A percentile compares a stretch with the other conserved stretches of the same genome.
phyloP scores from a whole-genome alignment of 345 rosid genomes.

The Clarkia xantiana region DNA sequence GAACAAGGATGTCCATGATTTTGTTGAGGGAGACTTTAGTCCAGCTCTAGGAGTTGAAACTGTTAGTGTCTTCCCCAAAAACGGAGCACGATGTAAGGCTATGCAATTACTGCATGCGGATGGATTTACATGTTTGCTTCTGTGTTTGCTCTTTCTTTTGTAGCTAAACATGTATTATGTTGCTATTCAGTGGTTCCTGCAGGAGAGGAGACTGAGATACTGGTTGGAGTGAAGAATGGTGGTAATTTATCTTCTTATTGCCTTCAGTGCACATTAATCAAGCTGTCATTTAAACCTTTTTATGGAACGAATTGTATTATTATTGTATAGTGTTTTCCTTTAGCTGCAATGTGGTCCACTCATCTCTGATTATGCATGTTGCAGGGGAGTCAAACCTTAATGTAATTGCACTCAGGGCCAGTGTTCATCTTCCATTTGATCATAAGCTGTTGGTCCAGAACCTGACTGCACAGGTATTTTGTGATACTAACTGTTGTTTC shows the following conservation, averaged over 20 bases:
- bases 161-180: neutral
- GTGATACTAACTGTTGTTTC: neutral
- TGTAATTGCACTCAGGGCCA: constrained; percentile 58
- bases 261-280: no score
- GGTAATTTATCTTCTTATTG: constrained; percentile 27
- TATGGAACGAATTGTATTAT: neutral
- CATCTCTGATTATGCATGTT: constrained; percentile 7
- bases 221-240: constrained; percentile 75
- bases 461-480: constrained; percentile 65
- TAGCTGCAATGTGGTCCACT: constrained; percentile 1
- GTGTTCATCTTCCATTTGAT: constrained; percentile 72
- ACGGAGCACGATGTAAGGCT: constrained; percentile 45
- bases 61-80: constrained; percentile 62
- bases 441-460: constrained; percentile 61
- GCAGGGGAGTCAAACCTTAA: constrained; percentile 49
- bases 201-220: constrained; percentile 68
- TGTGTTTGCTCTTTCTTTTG: neutral
- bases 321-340: constrained; percentile 1
- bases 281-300: no score
- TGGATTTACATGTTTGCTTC: neutral
- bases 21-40: constrained; percentile 27
- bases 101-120: neutral
- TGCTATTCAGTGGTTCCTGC: constrained; percentile 44
- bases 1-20: constrained; percentile 47
- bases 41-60: constrained; percentile 64